Evolutionary conservation across 2,329 filamentous ascomycete genomes (phyloP), one percentile per base, ranked within the genome.

Genomic region (Phaeosphaeria sp.): DNA sequence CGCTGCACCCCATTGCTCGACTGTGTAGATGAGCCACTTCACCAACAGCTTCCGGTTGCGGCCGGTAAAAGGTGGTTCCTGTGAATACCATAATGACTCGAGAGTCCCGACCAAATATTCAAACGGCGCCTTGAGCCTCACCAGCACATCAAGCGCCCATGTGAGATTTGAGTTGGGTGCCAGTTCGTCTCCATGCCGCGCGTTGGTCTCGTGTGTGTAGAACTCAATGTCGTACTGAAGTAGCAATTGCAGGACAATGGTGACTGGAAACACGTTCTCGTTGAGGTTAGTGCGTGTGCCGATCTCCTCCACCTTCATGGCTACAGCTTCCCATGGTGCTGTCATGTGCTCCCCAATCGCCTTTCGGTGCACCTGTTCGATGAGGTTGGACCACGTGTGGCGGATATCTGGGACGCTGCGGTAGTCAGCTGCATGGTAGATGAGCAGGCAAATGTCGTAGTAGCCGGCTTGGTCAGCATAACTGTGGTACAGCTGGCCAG

Each of bases 381-480:
- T 87, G 20, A 97, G 83, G 67, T 89, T 89, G 71, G 88, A 84
- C 95, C 95, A 99, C 3, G 92, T 96, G 42, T 89, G 84, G 53
- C 86, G 85, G 68, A 99, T 95, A 61, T 95, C 91, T 43, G 91
- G 88, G 1, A 92, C 84, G 70, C 94, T 96, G 68, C 94, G 90
- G 81, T 96, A 92, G 77, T 98, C 93, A 46, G 94, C 94, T 1
- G 90, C 87, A 76, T 96, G 90, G 81, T 93, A 98, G 71, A 99
- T 97, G 58, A 94, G 84, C 8, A 99, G 86, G 74, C 92, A 97
- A 50, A 99, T 86, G 74, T 98, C 95, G 79, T 93, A 94, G 82
- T 99, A 99, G 49, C 88, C 90, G 2, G 92, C 95, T 71, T 92
- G 89, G 72, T 97, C 93, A 54, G 93, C 92, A 70, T 93, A 99